These are phyloP conservation scores for Oryza meyeriana DNA, from an alignment of 176 grass and related monocot genomes.

Conservation along the genomic window DNA sequence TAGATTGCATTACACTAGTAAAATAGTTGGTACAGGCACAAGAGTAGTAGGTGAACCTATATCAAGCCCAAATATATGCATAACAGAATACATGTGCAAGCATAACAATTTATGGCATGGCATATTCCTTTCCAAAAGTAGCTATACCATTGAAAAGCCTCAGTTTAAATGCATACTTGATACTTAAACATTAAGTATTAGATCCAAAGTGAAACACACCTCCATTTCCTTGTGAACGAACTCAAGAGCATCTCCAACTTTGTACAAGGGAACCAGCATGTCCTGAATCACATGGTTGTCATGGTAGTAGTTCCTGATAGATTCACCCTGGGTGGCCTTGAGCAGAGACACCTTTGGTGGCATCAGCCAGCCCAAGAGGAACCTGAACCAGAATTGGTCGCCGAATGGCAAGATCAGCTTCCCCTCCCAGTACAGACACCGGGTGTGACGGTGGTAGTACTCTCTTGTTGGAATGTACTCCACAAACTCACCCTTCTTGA, in stretches of 20 bases:
- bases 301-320: constrained; percentile 95
- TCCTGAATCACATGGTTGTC: constrained; percentile 97
- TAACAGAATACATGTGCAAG: neutral
- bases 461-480: constrained; percentile 94
- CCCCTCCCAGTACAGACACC: constrained; percentile 95
- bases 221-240: constrained; percentile 84
- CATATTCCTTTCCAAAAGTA: neutral
- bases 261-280: constrained; percentile 85
- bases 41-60: neutral
- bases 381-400: constrained; percentile 98
- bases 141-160: neutral
- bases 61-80: neutral
- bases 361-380: constrained; percentile 83
- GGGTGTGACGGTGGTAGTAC: constrained; percentile 93
- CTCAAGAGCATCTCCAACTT: constrained; percentile 87
- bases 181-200: neutral
- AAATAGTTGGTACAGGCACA: neutral
- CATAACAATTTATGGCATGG: neutral
- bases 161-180: neutral
- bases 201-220: constrained; percentile 29
- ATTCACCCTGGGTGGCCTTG: constrained; percentile 91
- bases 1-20: neutral
- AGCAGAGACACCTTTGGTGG: constrained; percentile 94
- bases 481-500: constrained; percentile 87
- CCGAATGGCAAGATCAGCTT: constrained; percentile 91